These are phyloP conservation scores for Candida gorgasii DNA, from an alignment of 805 yeast species.

Conservation along the genomic window DNA sequence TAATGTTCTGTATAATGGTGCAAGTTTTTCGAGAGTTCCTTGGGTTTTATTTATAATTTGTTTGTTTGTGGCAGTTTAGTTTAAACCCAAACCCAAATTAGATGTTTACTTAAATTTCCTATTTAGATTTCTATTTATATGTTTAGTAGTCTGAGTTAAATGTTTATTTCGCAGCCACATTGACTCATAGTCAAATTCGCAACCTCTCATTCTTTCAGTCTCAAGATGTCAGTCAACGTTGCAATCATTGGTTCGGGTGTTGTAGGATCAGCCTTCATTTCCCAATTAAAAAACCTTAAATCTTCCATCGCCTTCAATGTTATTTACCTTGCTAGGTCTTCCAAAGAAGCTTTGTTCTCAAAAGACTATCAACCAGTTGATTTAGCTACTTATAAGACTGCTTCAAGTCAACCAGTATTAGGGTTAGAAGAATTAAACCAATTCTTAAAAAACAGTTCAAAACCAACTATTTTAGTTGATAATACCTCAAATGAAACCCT, in stretches of 20 bases:
- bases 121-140: too few relatives aligned
- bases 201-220: not conserved
- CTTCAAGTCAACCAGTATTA: slow-evolving; percentile 50
- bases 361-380: slow-evolving; percentile 72
- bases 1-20: not conserved
- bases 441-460: slow-evolving; percentile 63
- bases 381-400: slow-evolving; percentile 56
- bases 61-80: too few relatives aligned
- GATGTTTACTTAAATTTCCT: too few relatives aligned
- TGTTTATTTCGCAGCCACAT: not conserved
- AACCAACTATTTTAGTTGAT: slow-evolving; percentile 85
- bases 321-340: slow-evolving; percentile 71
- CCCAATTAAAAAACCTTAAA: slow-evolving; percentile 68
- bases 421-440: slow-evolving; percentile 58
- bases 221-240: slow-evolving; percentile 37
- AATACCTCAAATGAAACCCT: slow-evolving; percentile 85
- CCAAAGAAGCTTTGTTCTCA: slow-evolving; percentile 67
- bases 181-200: not conserved
- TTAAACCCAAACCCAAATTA: too few relatives aligned
- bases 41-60: not conserved
- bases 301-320: slow-evolving; percentile 71
- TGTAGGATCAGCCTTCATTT: slow-evolving; percentile 88
- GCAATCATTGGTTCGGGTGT: slow-evolving; percentile 79
- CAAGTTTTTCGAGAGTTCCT: not conserved
- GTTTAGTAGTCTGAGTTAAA: not conserved